Evolutionary conservation across 805 yeast species (phyloP), one percentile per base, ranked within the genome.

Genomic region (Starmerella bombicola): DNA sequence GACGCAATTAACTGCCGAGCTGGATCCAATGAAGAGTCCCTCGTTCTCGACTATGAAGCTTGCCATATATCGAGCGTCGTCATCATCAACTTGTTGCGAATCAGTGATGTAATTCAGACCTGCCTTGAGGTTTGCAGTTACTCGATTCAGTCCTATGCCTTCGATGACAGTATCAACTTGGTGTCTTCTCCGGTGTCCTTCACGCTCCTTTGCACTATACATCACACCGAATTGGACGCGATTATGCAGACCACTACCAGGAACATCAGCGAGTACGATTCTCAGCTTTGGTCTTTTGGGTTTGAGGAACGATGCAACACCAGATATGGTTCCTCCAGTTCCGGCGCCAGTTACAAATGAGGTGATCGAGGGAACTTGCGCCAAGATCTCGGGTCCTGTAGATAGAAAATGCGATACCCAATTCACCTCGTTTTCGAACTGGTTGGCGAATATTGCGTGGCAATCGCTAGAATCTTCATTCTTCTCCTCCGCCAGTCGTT

Each of bases 271-370:
- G 23, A 91, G 63, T 3, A 82, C 68, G 1, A 79, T 70, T 33
- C 61, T 65, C 0, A 79, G 55, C 0, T 55, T 35, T 0, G 65
- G 56, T 15, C 65, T 54, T 28, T 64, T 56, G 40, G 67, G 73
- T 54, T 77, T 83, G 53, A 88, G 67, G 60, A 68, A 91, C 45
- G 69, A 69, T 3, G 93, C 73, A 22, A 85, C 85, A 41, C 98
- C 98, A n/a, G 93, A 68, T 34, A 88, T 83, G 2, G 98, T 91
- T 42, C 98, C 98, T 38, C 91, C 98, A 0, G 98, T 88, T 9
- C 98, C 98, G 25, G 94, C 81, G 0, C 97, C 97, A 2, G 88
- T 72, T 31, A 91, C 76, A 57, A 88, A 85, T 36, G 68, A 76
- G 56, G 84, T 93, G 7, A 88, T 53, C 1, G 63, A 48, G 8